phyloP scores from a whole-genome alignment of 208 protist genomes.

The Crithidia thermophila region DNA sequence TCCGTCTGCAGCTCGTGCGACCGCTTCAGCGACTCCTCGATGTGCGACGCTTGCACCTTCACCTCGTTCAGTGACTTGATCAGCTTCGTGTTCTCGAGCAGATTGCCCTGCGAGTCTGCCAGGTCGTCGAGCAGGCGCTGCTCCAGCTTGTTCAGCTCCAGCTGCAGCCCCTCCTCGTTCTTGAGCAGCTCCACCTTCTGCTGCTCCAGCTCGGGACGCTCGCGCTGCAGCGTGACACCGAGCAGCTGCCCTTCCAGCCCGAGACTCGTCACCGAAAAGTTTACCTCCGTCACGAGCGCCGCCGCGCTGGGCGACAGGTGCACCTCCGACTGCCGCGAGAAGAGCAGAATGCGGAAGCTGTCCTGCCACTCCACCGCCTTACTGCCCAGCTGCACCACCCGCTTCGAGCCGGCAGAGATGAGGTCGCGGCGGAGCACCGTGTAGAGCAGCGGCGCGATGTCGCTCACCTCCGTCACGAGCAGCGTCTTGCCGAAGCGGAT shows the following conservation, averaged over 20 bases:
- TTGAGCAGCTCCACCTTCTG: slow-evolving; percentile 94
- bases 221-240: slow-evolving; percentile 93
- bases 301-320: slow-evolving; percentile 87
- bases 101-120: slow-evolving; percentile 90
- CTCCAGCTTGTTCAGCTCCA: slow-evolving; percentile 95
- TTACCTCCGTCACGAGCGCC: slow-evolving; percentile 94
- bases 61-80: slow-evolving; percentile 94
- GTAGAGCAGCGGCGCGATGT: slow-evolving; percentile 95
- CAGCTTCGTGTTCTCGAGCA: slow-evolving; percentile 96
- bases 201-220: slow-evolving; percentile 96
- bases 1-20: slow-evolving; percentile 88
- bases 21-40: slow-evolving; percentile 85
- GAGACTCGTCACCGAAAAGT: slow-evolving; percentile 96
- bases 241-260: slow-evolving; percentile 97
- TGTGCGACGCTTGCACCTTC: slow-evolving; percentile 89
- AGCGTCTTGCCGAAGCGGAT: slow-evolving; percentile 99
- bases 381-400: slow-evolving; percentile 95
- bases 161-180: slow-evolving; percentile 96
- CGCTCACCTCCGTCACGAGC: slow-evolving; percentile 95
- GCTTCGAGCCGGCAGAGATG: slow-evolving; percentile 86
- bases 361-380: slow-evolving; percentile 97
- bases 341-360: slow-evolving; percentile 95
- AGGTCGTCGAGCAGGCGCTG: slow-evolving; percentile 92
- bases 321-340: slow-evolving; percentile 92
- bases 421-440: slow-evolving; percentile 96